Base-by-base conservation (phyloP, 78 protist genomes). In the Anaeramoeba ignava region DNA sequence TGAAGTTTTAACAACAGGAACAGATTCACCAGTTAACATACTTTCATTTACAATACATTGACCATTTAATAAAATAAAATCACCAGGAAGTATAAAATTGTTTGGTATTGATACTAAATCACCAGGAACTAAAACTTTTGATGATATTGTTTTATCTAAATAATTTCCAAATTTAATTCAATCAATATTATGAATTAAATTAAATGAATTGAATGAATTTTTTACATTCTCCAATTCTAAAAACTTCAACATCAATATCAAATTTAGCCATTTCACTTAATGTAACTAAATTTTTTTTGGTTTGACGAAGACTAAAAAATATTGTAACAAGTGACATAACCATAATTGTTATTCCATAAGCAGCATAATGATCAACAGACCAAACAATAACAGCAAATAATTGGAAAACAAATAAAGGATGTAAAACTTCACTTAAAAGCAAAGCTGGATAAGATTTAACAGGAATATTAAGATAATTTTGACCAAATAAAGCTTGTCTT, bases 351-450 rank as follows among this genome's bases (percentile, higher is more conserved):
- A 23, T 40, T 1, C 96, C 97, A 73, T 92, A 94, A 83, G 37
- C 8, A 80, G 39, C 82, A 88, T 94, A 94, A 39, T 79, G 85
- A 34, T 91, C 92, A 23, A 90, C 3, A 17, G 38, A 0, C 97
- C 97, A 94, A 37, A 94, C 40, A 23, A 83, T 33, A 40, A 93
- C 73, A 39, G 85, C 36, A 37, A 67, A 84, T 27, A 92, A 36
- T 85, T 94, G 97, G 78, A 94, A 94, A 40, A 94, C 39, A 82
- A 88, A 93, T 82, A 94, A 94, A 39, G 97, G 97, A 86, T 92
- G 91, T 67, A 94, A 83, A 0, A 87, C 87, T 40, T 93, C 93
- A 1, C 87, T 91, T 80, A 92, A 33, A 8, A 90, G 73, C 33
- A 92, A 41, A 27, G 40, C 1, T 2, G 85, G 87, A 23, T 79